A percentile compares a stretch with the other conserved stretches of the same genome.
Evolutionary conservation across 257 asterid species (phyloP).

Genomic region (Coffea canephora): DNA sequence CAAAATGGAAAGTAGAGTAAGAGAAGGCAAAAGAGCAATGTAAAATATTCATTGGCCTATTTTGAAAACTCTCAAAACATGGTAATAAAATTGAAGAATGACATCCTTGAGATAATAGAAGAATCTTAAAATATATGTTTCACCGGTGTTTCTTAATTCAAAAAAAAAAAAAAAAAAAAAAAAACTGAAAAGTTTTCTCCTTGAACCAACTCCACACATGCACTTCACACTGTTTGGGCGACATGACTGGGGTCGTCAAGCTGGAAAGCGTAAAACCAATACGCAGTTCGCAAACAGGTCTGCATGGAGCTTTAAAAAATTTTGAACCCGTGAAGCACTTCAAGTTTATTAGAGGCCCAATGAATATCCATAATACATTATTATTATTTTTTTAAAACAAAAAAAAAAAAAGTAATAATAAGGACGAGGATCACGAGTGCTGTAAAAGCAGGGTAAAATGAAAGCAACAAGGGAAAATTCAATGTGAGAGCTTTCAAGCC

Average conservation of each 20-base stretch:
- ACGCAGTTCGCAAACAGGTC: too few species aligned
- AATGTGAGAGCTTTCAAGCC: not conserved
- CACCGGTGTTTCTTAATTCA: not conserved
- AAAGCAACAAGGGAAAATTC: not conserved
- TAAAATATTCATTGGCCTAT: too few species aligned
- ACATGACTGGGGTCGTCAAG: too few species aligned
- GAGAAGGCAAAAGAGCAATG: too few species aligned
- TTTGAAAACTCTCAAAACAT: not conserved
- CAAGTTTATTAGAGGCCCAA: not conserved
- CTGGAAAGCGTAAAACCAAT: too few species aligned
- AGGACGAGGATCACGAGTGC: too few species aligned
- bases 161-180: too few species aligned
- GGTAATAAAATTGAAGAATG: not conserved
- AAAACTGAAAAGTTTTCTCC: not conserved
- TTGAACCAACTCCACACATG: not conserved
- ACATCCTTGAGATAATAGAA: too few species aligned
- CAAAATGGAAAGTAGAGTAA: not conserved
- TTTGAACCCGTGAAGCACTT: too few species aligned
- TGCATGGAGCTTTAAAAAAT: too few species aligned
- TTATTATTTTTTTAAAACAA: too few species aligned
- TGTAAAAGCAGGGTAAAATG: not conserved
- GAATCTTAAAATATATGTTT: not conserved
- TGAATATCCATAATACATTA: not conserved
- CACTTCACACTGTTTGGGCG: too few species aligned
- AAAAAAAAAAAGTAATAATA: not conserved